Base-by-base conservation (phyloP, 1,284 basidiomycete genomes). In the Neonothopanus nambi region DNA sequence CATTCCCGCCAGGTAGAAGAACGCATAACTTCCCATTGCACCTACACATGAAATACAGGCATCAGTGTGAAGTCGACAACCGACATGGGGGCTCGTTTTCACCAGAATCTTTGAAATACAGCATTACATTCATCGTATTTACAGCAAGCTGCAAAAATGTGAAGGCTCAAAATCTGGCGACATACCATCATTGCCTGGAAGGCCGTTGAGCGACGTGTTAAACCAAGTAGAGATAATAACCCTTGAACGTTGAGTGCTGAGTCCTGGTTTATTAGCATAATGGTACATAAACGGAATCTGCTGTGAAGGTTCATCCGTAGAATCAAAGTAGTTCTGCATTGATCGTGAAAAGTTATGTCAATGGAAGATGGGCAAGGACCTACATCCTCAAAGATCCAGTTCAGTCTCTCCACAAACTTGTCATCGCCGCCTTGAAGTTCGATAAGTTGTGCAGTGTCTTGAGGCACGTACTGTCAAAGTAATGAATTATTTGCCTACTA, bases 11-110 rank as follows among this genome's bases (percentile, higher is more conserved):
- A 85, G 72, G 61, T 81, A 82, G 65, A 84, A 87, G 1, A 78
- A 72, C 2, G 77, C 82, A 57, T 83, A 85, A 58, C 83, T 84
- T 3, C 76, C 85, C 87, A 89, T 88, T 0, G 86, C 86, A 39
- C 82, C 85, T 42, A 24, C 12, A 68, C n/a, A 65, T 62, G 40
- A 23, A n/a, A n/a, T n/a, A n/a, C n/a, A n/a, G n/a, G n/a, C n/a
- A n/a, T n/a, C n/a, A n/a, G n/a, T n/a, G n/a, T n/a, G n/a, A n/a
- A n/a, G n/a, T n/a, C n/a, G n/a, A n/a, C n/a, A 59, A 1, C 51
- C 58, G 53, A 65, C 61, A 26, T 18, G 18, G 41, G 3, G n/a
- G 6, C 17, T 12, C 20, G 24, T 37, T 3, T 52, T 7, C 47
- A 39, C 35, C 21, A 18, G 39, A 3, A n/a, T n/a, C n/a, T n/a